phyloP scores from a whole-genome alignment of 257 asterid species.

The Solanum appendiculatum region DNA sequence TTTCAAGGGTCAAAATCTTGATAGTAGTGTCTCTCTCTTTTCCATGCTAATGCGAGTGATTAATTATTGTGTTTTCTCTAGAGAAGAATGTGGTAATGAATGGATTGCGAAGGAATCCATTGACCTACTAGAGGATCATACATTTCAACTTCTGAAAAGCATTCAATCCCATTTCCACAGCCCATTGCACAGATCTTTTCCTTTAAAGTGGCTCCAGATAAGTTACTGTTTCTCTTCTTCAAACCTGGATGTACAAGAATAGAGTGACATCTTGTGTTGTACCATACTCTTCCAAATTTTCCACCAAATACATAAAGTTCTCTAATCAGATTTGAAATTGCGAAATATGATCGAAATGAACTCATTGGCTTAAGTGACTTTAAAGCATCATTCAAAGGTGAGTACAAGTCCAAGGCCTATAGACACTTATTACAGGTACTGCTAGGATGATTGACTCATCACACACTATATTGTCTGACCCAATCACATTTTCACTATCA shows the following conservation, averaged over 20 bases:
- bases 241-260: too few species aligned
- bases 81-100: not conserved
- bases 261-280: too few species aligned
- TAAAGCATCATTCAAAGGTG: conserved; percentile 48
- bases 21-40: too few species aligned
- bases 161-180: too few species aligned
- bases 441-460: conserved; percentile 34
- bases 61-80: too few species aligned
- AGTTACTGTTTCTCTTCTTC: too few species aligned
- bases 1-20: too few species aligned
- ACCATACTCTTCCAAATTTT: conserved; percentile 42
- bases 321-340: conserved; percentile 39
- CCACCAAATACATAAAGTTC: conserved; percentile 80
- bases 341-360: conserved; percentile 38
- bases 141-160: too few species aligned
- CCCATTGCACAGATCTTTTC: too few species aligned
- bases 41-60: too few species aligned
- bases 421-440: conserved; percentile 39
- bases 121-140: too few species aligned
- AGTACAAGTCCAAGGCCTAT: conserved; percentile 46
- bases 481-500: conserved; percentile 9
- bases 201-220: too few species aligned
- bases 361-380: conserved; percentile 59
- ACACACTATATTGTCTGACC: conserved; percentile 24
- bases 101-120: conserved; percentile 59